Evolutionary conservation across 108 stramenopile genomes (phyloP).

Genomic region (Cyclotella cryptica): DNA sequence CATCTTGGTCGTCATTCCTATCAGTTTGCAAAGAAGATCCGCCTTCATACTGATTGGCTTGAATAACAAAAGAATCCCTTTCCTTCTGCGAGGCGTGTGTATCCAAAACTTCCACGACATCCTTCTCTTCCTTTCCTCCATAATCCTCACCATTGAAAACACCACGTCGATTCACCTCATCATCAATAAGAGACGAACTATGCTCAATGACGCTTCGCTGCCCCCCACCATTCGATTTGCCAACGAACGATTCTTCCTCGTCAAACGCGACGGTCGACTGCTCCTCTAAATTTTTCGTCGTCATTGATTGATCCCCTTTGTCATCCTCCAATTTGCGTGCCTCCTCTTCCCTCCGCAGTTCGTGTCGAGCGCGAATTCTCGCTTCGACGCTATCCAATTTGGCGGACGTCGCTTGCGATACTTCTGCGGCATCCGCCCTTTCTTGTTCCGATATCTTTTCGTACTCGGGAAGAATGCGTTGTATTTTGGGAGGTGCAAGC

Average conservation of each 20-base stretch:
- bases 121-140: background rate
- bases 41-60: too few relatives aligned
- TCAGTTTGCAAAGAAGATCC: too few relatives aligned
- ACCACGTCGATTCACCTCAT: slow-evolving; percentile 10
- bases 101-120: background rate
- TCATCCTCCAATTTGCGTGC: slow-evolving; percentile 3
- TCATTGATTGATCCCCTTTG: background rate
- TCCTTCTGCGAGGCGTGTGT: too few relatives aligned
- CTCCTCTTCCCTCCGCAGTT: slow-evolving; percentile 28
- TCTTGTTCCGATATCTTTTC: slow-evolving; percentile 32
- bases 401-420: slow-evolving; percentile 12
- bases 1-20: too few relatives aligned
- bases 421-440: slow-evolving; percentile 33
- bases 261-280: slow-evolving; percentile 14
- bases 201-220: slow-evolving; percentile 1
- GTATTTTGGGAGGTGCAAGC: slow-evolving; percentile 28
- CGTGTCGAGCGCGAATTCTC: slow-evolving; percentile 41
- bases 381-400: slow-evolving; percentile 51
- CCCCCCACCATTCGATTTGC: background rate
- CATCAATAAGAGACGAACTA: background rate
- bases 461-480: slow-evolving; percentile 30
- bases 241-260: slow-evolving; percentile 23
- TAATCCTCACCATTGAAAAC: slow-evolving; percentile 10
- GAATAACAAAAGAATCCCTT: too few relatives aligned
- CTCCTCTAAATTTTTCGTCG: slow-evolving; percentile 1